These are phyloP conservation scores for Microglena sp. DNA, from an alignment of 139 green algal species.

Conservation along the genomic window DNA sequence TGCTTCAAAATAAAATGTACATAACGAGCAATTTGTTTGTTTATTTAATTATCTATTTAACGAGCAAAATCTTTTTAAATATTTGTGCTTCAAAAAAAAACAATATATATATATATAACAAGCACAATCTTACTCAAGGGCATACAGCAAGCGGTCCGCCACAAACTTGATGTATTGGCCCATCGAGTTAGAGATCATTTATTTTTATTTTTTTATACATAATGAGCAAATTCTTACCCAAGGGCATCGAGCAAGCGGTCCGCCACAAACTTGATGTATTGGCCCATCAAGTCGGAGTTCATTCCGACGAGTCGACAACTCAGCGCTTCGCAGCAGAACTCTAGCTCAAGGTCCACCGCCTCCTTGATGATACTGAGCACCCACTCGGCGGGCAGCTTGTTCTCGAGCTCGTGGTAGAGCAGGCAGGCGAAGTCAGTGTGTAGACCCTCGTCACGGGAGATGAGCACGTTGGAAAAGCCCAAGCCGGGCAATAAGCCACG, in stretches of 20 bases:
- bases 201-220: no score
- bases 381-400: not conserved
- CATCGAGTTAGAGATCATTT: slow-evolving; percentile 83
- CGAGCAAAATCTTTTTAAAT: no score
- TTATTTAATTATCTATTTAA: no score
- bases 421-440: slow-evolving; percentile 97
- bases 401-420: slow-evolving; percentile 61
- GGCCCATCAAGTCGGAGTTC: slow-evolving; percentile 69
- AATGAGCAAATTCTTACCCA: slow-evolving; percentile 25
- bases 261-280: slow-evolving; percentile 93
- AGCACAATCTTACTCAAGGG: slow-evolving; percentile 56
- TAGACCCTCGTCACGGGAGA: slow-evolving; percentile 93
- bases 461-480: slow-evolving; percentile 98
- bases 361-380: slow-evolving; percentile 34
- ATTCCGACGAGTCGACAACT: slow-evolving; percentile 67
- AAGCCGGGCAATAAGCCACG: slow-evolving; percentile 92
- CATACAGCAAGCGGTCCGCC: slow-evolving; percentile 88
- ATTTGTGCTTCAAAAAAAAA: no score
- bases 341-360: slow-evolving; percentile 89
- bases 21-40: no score
- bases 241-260: slow-evolving; percentile 89
- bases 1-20: no score
- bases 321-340: slow-evolving; percentile 64
- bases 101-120: no score
- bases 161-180: slow-evolving; percentile 88